phyloP scores from a whole-genome alignment of 352 stramenopile species.

The Aphanomyces euteiches region DNA sequence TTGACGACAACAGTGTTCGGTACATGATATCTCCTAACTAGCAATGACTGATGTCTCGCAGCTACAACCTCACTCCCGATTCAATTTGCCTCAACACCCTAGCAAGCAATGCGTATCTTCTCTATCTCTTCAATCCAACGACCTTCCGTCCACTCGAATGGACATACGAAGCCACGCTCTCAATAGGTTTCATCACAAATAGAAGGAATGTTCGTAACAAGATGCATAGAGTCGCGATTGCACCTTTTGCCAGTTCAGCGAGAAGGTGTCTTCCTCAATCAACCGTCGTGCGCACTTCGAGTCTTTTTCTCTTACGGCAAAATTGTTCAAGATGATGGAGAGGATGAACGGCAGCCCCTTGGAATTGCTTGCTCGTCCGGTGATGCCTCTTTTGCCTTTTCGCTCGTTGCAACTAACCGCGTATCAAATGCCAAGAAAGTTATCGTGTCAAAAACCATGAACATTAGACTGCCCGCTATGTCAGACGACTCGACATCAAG shows the following conservation, averaged over 20 bases:
- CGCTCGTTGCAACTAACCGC: conserved; percentile 68
- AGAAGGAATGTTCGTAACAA: no score
- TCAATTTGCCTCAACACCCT: conserved; percentile 75
- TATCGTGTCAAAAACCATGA: conserved; percentile 55
- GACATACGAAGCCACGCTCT: conserved; percentile 65
- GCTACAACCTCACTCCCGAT: conserved; percentile 7
- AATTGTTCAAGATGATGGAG: conserved; percentile 37
- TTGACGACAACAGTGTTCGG: conserved; percentile 80
- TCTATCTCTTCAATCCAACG: conserved; percentile 85
- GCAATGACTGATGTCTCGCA: no score
- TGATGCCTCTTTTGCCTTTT: conserved; percentile 56
- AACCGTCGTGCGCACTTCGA: conserved; percentile 56
- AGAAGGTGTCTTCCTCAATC: conserved; percentile 81
- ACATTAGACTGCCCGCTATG: conserved; percentile 31
- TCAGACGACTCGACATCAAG: conserved; percentile 22
- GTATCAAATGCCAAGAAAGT: conserved; percentile 66
- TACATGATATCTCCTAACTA: not conserved
- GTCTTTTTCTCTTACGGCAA: conserved; percentile 85
- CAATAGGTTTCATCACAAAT: conserved; percentile 40
- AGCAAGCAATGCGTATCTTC: conserved; percentile 80
- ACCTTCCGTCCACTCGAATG: conserved; percentile 77
- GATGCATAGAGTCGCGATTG: not conserved
- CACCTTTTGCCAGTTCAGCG: conserved; percentile 57
- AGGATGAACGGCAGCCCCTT: conserved; percentile 43
- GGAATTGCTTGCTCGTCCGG: conserved; percentile 58